Percentiles rank a stretch among this genome's conserved stretches.
phyloP scores from a whole-genome alignment of 148 eudicot species.

The Silene conica region DNA sequence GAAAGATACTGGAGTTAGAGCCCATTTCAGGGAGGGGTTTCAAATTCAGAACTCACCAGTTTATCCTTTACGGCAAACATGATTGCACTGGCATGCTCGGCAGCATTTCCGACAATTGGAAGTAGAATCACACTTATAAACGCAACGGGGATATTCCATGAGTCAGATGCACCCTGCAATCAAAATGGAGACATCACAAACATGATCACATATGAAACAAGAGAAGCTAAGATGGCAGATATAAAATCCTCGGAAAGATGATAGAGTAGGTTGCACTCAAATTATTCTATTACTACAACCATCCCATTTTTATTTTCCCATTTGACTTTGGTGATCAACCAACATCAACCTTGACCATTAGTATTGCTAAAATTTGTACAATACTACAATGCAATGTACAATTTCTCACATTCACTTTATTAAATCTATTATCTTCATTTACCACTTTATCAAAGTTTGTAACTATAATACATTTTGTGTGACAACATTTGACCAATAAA shows the following conservation, averaged over 20 bases:
- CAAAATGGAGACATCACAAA: not conserved
- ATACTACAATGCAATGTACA: no score
- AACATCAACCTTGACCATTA: no score
- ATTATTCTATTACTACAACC: no score
- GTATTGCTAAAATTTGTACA: no score
- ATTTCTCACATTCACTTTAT: no score
- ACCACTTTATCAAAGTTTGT: no score
- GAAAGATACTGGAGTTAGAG: not conserved
- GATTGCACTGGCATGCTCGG: slow-evolving; percentile 95
- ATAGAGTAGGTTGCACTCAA: not conserved
- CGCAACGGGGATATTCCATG: slow-evolving; percentile 73
- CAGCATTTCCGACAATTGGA: slow-evolving; percentile 94
- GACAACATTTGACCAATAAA: no score
- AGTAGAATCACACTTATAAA: slow-evolving; percentile 91
- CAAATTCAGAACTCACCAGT: slow-evolving; percentile 56
- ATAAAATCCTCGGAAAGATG: not conserved
- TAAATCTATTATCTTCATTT: no score
- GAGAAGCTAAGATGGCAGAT: not conserved
- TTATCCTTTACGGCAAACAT: slow-evolving; percentile 93
- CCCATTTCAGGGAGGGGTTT: not conserved
- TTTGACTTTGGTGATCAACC: no score
- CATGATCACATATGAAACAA: slow-evolving; percentile 3
- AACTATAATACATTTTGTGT: no score
- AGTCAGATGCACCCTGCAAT: slow-evolving; percentile 84
- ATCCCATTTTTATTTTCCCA: no score